Base-by-base conservation (phyloP, 257 asterid species). In the Nicotiana otophora region DNA sequence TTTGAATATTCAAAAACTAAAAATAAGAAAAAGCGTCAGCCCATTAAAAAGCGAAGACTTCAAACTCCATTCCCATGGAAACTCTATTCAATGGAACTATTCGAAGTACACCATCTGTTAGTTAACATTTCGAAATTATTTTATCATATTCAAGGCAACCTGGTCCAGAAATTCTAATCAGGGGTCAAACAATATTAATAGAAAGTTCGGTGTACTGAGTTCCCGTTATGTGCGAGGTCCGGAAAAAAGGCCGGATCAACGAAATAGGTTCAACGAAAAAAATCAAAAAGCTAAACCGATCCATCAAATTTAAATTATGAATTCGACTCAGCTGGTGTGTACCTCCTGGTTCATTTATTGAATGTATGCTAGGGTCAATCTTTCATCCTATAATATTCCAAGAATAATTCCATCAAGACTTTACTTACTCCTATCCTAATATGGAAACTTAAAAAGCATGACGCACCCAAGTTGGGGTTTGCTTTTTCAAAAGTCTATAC, bases 401-500 rank as follows among this genome's bases (percentile, higher is more conserved):
- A 23, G 8, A 48, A 14, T 10, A 14, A 46, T 72, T 57, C 39
- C 70, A 64, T 28, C n/a, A 48, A 48, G 51, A 16, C 36, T 4
- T 26, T 75, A 75, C 80, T 26, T 75, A 51, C 80, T 51, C 15
- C 42, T 4, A 51, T 51, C 80, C 42, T 48, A 75, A 75, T 48
- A 26, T 51, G 80, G 80, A 75, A 74, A 48, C 26, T 51, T 74
- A 74, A n/a, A 31, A 74, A 15, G 26, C 2, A 23, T 6, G 19
- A 63, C 20, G 4, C 46, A 39, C 15, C 80, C 62, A 48, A 46
- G 42, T 75, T 23, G 80, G 75, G 75, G 7, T 69, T 69, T 19
- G 7, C 31, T n/a, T 46, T 36, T 58, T 83, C 58, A 65, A 75
- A 76, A 78, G 81, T 85, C 81, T 66, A 34, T 28, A 63, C 85